A percentile compares a stretch with the other conserved stretches of the same genome.
Evolutionary conservation across 495 filamentous ascomycete genomes (phyloP).

Genomic region (Aspergillus wentii): DNA sequence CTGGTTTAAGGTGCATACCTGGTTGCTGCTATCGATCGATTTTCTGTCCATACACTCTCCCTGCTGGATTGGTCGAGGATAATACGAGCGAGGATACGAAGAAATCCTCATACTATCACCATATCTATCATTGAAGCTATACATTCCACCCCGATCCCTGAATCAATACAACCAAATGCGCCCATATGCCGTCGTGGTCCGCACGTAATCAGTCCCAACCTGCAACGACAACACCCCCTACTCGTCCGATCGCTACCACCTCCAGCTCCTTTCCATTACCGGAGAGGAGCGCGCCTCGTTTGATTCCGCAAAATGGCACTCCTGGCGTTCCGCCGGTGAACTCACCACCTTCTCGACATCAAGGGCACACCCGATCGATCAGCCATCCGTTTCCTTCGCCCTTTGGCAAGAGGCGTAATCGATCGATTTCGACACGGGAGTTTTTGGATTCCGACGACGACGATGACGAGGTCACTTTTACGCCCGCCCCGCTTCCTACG

Average conservation of each 20-base stretch:
- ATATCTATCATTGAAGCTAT: too few relatives aligned
- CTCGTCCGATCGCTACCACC: slow-evolving; percentile 12
- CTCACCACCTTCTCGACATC: too few relatives aligned
- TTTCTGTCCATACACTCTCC: too few relatives aligned
- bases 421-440: slow-evolving; percentile 19
- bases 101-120: too few relatives aligned
- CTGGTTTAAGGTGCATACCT: too few relatives aligned
- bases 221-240: slow-evolving; percentile 18
- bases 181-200: slow-evolving; percentile 37
- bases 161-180: slow-evolving; percentile 18
- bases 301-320: slow-evolving; percentile 24
- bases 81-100: too few relatives aligned
- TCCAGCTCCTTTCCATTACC: slow-evolving; percentile 15
- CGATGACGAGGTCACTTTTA: slow-evolving; percentile 31
- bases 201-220: slow-evolving; percentile 30
- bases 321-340: slow-evolving; percentile 17
- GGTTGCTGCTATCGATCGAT: too few relatives aligned
- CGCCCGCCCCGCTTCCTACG: slow-evolving; percentile 18
- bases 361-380: slow-evolving; percentile 62
- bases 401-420: slow-evolving; percentile 54
- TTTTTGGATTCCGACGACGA: slow-evolving; percentile 39
- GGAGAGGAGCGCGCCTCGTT: slow-evolving; percentile 14
- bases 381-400: slow-evolving; percentile 71
- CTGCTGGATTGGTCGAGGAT: too few relatives aligned
- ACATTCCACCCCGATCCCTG: not conserved